These are phyloP conservation scores for Metschnikowia colocasiae DNA, from an alignment of 805 yeast genomes.

Conservation along the genomic window DNA sequence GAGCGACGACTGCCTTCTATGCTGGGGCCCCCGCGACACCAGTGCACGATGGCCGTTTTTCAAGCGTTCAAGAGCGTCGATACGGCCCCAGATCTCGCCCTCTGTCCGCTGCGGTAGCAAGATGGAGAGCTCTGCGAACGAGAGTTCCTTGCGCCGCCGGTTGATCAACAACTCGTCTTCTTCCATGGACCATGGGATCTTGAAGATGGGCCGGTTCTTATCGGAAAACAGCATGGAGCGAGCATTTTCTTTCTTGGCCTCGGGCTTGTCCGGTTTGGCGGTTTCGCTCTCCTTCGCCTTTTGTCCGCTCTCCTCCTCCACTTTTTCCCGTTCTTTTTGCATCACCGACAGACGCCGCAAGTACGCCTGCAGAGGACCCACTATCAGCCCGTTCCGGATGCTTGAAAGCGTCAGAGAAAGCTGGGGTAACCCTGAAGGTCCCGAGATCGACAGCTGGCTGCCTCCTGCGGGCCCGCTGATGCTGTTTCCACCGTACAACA, in stretches of 20 bases:
- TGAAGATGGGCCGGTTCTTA: conserved; percentile 19
- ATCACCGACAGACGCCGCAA: conserved; percentile 18
- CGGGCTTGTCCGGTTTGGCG: conserved; percentile 1
- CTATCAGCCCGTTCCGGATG: conserved; percentile 40
- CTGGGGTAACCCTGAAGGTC: conserved; percentile 32
- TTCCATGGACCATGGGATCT: conserved; percentile 52
- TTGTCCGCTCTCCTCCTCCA: conserved; percentile 8
- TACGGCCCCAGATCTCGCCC: conserved; percentile 65
- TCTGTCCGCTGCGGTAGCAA: conserved; percentile 71
- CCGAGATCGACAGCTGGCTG: conserved; percentile 34
- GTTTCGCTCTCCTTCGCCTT: conserved; percentile 2
- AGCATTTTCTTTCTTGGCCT: background rate
- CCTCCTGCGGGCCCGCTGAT: conserved; percentile 40
- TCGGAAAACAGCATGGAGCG: conserved; percentile 4
- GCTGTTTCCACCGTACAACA: conserved; percentile 39
- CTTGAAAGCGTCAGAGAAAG: conserved; percentile 35
- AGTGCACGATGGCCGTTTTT: conserved; percentile 21
- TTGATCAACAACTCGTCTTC: conserved; percentile 67
- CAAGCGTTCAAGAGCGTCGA: conserved; percentile 33
- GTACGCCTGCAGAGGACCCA: conserved; percentile 19
- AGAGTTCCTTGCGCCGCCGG: conserved; percentile 54
- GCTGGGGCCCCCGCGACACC: conserved; percentile 22
- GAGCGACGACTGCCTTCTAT: conserved; percentile 36
- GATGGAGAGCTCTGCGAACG: conserved; percentile 69
- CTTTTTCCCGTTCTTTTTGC: conserved; percentile 11